Evolutionary conservation across 805 yeast species (phyloP).

Genomic region (Hanseniaspora jakobsenii): DNA sequence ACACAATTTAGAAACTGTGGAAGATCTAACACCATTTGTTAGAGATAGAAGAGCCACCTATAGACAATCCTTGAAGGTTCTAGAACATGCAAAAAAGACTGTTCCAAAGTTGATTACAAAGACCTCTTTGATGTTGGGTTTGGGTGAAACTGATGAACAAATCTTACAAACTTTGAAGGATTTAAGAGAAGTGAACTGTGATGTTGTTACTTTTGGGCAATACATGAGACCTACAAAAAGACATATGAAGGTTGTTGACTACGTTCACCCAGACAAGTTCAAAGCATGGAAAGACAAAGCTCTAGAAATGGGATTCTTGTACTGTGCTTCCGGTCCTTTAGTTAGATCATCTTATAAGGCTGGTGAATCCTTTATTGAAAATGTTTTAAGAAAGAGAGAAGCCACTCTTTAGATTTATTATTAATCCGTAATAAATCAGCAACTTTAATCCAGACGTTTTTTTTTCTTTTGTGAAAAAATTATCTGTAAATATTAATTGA

Average conservation of each 20-base stretch:
- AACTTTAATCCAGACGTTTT: too few relatives aligned
- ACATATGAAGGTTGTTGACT: constrained; percentile 96
- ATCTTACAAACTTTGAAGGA: constrained; percentile 61
- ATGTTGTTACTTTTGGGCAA: constrained; percentile 96
- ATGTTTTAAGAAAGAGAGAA: constrained; percentile 71
- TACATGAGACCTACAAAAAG: constrained; percentile 98
- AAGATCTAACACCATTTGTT: constrained; percentile 83
- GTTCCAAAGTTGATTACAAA: constrained; percentile 73
- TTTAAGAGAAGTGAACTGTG: constrained; percentile 65
- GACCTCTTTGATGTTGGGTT: constrained; percentile 90
- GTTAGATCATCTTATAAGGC: constrained; percentile 96
- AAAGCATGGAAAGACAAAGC: constrained; percentile 87
- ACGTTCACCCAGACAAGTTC: constrained; percentile 85
- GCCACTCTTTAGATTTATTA: too few relatives aligned
- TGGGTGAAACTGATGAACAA: constrained; percentile 93
- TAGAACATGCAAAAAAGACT: constrained; percentile 66
- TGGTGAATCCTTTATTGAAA: constrained; percentile 94
- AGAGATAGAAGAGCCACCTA: constrained; percentile 96
- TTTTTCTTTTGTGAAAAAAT: too few relatives aligned
- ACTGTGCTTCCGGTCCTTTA: constrained; percentile 94
- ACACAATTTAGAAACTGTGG: constrained; percentile 93
- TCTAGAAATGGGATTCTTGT: constrained; percentile 76
- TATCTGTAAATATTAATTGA: too few relatives aligned
- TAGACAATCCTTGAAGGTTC: constrained; percentile 69
- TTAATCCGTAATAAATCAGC: too few relatives aligned